These are phyloP conservation scores for Beta macrorhiza DNA, from an alignment of 179 eudicot species.

Conservation along the genomic window DNA sequence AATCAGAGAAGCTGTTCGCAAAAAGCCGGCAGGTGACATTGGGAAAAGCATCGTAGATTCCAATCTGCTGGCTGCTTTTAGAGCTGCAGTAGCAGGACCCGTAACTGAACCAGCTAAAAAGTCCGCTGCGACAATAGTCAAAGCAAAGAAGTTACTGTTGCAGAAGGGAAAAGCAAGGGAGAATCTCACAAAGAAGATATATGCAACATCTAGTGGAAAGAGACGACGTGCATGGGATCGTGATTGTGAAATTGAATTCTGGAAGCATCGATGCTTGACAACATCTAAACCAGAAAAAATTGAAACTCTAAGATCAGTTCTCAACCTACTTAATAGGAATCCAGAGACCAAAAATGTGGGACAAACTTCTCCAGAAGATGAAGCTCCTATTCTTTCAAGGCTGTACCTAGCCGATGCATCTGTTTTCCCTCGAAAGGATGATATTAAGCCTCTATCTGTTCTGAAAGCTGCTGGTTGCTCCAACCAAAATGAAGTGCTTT, in stretches of 20 bases:
- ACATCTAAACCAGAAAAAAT: conserved; percentile 68
- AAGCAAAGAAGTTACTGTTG: conserved; percentile 60
- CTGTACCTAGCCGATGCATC: conserved; percentile 87
- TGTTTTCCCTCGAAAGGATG: conserved; percentile 79
- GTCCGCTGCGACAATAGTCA: conserved; percentile 47
- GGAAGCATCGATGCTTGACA: conserved; percentile 84
- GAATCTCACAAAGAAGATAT: conserved; percentile 82
- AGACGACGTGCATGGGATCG: conserved; percentile 79
- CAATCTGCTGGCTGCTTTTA: conserved; percentile 81
- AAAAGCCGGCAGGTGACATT: conserved; percentile 51
- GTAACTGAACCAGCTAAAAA: conserved; percentile 52
- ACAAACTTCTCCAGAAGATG: conserved; percentile 37
- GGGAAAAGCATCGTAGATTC: conserved; percentile 69
- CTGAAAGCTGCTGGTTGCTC: conserved; percentile 40
- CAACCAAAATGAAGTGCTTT: conserved; percentile 28
- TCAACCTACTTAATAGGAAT: conserved; percentile 52
- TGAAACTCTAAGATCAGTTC: conserved; percentile 78
- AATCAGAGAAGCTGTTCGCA: conserved; percentile 82
- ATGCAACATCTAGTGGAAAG: conserved; percentile 67
- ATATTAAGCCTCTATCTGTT: conserved; percentile 67
- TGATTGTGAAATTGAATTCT: conserved; percentile 90
- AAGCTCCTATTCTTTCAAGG: conserved; percentile 77
- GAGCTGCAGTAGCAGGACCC: conserved; percentile 71
- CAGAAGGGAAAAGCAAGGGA: conserved; percentile 91
- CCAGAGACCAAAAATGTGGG: conserved; percentile 36